Evolutionary conservation across 1,284 basidiomycete species (phyloP).

Genomic region (Sanghuangporus baumii): DNA sequence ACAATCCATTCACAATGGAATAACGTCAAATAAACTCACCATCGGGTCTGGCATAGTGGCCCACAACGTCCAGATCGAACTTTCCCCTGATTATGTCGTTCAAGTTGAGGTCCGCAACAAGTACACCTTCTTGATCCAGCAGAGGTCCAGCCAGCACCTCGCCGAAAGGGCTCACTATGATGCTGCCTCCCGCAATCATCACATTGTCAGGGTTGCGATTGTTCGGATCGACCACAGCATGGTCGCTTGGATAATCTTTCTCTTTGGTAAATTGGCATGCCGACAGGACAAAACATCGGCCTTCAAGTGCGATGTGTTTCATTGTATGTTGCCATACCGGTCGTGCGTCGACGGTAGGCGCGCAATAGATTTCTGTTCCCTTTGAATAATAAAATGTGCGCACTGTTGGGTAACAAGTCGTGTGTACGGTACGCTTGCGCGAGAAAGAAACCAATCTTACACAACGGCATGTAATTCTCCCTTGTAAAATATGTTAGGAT

Average conservation of each 20-base stretch:
- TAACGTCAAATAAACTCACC: slow-evolving; percentile 30
- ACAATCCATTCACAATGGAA: neutral
- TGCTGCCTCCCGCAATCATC: slow-evolving; percentile 65
- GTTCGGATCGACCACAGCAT: slow-evolving; percentile 39
- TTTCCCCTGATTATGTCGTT: slow-evolving; percentile 59
- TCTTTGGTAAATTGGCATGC: slow-evolving; percentile 61
- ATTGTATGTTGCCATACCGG: slow-evolving; percentile 61
- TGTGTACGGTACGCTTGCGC: neutral
- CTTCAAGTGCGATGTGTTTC: slow-evolving; percentile 72
- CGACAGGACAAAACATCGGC: slow-evolving; percentile 69
- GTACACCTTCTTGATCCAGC: slow-evolving; percentile 50
- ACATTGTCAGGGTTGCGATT: slow-evolving; percentile 44
- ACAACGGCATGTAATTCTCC: slow-evolving; percentile 76
- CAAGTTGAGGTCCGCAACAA: slow-evolving; percentile 62
- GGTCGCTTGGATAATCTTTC: slow-evolving; percentile 54
- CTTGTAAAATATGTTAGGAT: slow-evolving; percentile 25
- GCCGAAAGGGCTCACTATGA: slow-evolving; percentile 65
- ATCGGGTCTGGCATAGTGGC: slow-evolving; percentile 65
- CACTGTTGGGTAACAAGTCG: slow-evolving; percentile 31
- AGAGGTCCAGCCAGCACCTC: slow-evolving; percentile 65
- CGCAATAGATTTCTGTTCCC: slow-evolving; percentile 63
- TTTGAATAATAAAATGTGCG: slow-evolving; percentile 56
- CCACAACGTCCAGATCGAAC: slow-evolving; percentile 66
- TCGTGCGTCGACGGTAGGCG: slow-evolving; percentile 66
- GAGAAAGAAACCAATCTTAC: slow-evolving; percentile 29